phyloP scores from a whole-genome alignment of 306 rosid genomes.

The Trifolium pratense region DNA sequence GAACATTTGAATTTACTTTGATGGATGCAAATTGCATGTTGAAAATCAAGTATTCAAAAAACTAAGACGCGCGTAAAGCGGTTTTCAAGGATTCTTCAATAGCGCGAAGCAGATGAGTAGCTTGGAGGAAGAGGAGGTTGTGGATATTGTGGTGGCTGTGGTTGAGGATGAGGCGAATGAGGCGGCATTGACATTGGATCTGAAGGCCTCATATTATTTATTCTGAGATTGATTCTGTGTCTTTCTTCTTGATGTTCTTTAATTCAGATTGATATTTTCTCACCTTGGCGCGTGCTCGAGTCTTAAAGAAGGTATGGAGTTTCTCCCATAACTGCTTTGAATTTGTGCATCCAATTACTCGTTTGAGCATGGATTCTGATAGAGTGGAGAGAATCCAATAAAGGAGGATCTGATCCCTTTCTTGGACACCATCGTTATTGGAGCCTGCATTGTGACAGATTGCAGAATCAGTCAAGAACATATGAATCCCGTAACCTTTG shows the following conservation, averaged over 20 bases:
- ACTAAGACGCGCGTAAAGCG: no score
- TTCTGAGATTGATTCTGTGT: neutral
- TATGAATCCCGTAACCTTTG: neutral
- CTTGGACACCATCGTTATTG: neutral
- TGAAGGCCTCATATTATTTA: neutral
- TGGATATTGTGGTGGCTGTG: no score
- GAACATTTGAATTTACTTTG: no score
- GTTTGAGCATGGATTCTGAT: neutral
- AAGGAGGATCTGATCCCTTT: neutral
- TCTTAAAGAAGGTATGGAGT: neutral
- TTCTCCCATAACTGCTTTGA: neutral
- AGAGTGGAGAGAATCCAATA: slow-evolving; percentile 5
- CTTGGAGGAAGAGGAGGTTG: neutral
- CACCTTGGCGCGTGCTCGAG: neutral
- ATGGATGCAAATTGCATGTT: no score
- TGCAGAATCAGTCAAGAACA: neutral
- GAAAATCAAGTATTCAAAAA: no score
- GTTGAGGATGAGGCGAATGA: no score
- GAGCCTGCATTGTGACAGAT: neutral
- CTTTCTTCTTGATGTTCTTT: neutral
- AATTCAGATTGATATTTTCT: neutral
- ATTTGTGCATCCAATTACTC: neutral
- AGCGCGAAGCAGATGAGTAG: neutral
- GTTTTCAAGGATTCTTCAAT: no score
- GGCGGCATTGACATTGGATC: neutral